Base-by-base conservation (phyloP, 1,139 yeast genomes). In the Hemisphaericaspora lyxosophila region DNA sequence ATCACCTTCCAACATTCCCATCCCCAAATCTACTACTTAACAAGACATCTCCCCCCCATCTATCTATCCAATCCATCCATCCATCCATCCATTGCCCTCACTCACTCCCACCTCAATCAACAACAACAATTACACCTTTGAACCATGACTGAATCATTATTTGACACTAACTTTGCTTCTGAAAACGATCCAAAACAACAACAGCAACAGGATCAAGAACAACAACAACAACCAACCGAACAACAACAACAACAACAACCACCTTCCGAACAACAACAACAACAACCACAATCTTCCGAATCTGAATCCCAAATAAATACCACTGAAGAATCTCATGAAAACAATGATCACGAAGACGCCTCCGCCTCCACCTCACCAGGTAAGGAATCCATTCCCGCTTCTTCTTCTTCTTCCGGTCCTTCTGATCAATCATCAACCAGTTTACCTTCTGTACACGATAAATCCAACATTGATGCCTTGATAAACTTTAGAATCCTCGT, bases 401-500 rank as follows among this genome's bases (percentile, higher is more conserved):
- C 19, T 13, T 18, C 44, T 3, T 7, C 26, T 7, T 29, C 39
- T n/a, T 20, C 38, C 24, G 31, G 29, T 12, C 29, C 27, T 11
- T 38, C 30, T 16, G 43, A 49, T 17, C 40, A 42, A 28, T 36
- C 55, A 20, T 36, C 55, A 20, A 54, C 60, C 23, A 41, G 53
- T 22, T 55, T 63, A 44, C 70, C 71, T 2, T 55, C 64, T 26
- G 44, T 62, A 37, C 55, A 55, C 29, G 64, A 61, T 38, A 54
- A 50, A 33, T 49, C 61, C 18, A 57, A 60, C 43, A 55, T 61
- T 7, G 53, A 64, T 11, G 67, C 72, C 5, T 66, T 77, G 40
- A 73, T 78, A 43, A 78, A 78, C 41, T 75, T 70, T 55, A 73
- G 96, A 49, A 78, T 89, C 2, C 70, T 89, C 31, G 87, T 89